Conservation (phyloP, 192 early-diverging fungal genomes). For the Polychytrium aggregatum region DNA sequence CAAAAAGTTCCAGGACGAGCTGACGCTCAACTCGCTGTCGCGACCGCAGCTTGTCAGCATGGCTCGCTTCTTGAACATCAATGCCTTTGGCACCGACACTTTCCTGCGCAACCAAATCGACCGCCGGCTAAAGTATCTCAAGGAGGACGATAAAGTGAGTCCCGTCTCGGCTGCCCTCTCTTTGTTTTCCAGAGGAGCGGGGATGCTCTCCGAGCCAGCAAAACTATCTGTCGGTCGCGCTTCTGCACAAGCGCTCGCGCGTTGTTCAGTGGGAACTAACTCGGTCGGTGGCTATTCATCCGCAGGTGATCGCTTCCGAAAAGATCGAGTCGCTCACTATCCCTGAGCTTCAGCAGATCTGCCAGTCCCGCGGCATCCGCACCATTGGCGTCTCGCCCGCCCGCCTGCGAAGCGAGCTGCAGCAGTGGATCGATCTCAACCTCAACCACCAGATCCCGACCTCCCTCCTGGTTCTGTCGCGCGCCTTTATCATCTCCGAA, state of each 20-base stretch:
- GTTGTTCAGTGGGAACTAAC: not conserved
- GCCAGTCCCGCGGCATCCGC: constrained; percentile 79
- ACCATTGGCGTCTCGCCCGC: constrained; percentile 80
- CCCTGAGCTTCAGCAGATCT: constrained; percentile 79
- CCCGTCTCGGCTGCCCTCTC: no score
- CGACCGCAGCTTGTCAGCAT: constrained; percentile 91
- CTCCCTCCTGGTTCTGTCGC: constrained; percentile 77
- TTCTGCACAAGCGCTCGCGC: not conserved
- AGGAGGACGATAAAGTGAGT: constrained; percentile 68
- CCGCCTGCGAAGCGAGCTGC: constrained; percentile 74
- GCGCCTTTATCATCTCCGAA: constrained; percentile 58
- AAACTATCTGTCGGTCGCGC: not conserved
- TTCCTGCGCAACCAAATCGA: constrained; percentile 89
- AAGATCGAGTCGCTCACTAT: constrained; percentile 82
- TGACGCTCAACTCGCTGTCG: constrained; percentile 85
- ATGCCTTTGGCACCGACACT: constrained; percentile 96
- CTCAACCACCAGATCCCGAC: constrained; percentile 84
- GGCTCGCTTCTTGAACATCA: constrained; percentile 89
- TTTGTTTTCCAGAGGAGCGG: no score
- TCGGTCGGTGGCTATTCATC: constrained; percentile 10
- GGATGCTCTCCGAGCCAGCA: no score
- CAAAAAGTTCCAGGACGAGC: constrained; percentile 83
- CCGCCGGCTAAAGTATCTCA: constrained; percentile 72
- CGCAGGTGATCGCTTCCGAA: constrained; percentile 71
- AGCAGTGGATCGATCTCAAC: constrained; percentile 93